These are phyloP conservation scores for Chlamydomonas reinhardtii DNA, from an alignment of 163 green algal species.

Conservation along the genomic window DNA sequence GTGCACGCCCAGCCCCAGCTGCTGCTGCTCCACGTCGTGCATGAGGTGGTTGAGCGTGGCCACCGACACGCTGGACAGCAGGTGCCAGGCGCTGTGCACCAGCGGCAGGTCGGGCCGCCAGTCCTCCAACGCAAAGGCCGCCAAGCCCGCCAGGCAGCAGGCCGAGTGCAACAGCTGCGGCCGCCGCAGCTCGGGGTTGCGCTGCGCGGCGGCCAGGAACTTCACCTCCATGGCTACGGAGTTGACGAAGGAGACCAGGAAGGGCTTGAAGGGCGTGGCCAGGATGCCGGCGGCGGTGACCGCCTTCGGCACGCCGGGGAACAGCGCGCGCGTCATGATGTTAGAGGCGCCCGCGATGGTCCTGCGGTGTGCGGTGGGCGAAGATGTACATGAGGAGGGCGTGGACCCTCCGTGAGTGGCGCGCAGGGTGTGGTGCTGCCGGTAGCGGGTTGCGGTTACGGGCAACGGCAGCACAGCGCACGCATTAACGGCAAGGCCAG, in stretches of 20 bases:
- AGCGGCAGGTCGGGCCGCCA: conserved; percentile 42
- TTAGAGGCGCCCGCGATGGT: conserved; percentile 50
- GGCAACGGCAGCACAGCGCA: too few relatives aligned
- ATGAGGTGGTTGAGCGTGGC: conserved; percentile 54
- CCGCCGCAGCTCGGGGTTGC: conserved; percentile 38
- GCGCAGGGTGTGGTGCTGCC: too few relatives aligned
- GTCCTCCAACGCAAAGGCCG: conserved; percentile 51
- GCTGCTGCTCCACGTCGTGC: conserved; percentile 49
- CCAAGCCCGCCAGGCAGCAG: conserved; percentile 21
- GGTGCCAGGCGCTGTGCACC: conserved; percentile 51
- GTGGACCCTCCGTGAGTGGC: too few relatives aligned
- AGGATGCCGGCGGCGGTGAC: conserved; percentile 39
- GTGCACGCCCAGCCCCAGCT: background rate
- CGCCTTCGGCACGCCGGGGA: conserved; percentile 20
- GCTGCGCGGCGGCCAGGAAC: conserved; percentile 24
- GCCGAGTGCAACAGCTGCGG: conserved; percentile 43
- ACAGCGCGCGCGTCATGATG: conserved; percentile 47
- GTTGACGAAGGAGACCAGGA: conserved; percentile 49
- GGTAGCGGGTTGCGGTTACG: too few relatives aligned
- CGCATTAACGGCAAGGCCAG: too few relatives aligned
- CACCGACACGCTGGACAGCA: conserved; percentile 21
- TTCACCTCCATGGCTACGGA: conserved; percentile 35
- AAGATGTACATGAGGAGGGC: too few relatives aligned
- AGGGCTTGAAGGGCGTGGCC: conserved; percentile 52
- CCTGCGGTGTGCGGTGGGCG: too few relatives aligned